Evolutionary conservation across 1,284 basidiomycete genomes (phyloP).

Genomic region (Apiotrichum porosum): DNA sequence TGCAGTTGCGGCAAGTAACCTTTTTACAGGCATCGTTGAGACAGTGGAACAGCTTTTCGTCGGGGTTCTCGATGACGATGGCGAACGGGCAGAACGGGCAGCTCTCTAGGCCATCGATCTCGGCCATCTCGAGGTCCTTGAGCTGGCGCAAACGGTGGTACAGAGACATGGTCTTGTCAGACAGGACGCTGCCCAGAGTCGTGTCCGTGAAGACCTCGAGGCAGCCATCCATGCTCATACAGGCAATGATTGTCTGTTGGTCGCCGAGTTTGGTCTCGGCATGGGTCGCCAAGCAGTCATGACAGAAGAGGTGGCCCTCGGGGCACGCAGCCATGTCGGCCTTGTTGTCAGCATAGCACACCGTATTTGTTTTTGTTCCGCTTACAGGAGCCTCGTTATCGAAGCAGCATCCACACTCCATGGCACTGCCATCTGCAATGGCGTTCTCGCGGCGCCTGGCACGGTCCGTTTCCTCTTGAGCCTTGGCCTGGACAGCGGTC

Average conservation of each 20-base stretch:
- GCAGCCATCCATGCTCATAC: constrained; percentile 75
- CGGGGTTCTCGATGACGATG: constrained; percentile 68
- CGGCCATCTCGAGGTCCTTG: constrained; percentile 70
- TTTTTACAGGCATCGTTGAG: constrained; percentile 65
- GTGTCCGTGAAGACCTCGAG: constrained; percentile 61
- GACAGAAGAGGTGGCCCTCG: constrained; percentile 72
- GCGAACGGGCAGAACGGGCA: constrained; percentile 81
- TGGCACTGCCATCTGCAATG: constrained; percentile 52
- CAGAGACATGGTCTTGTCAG: constrained; percentile 59
- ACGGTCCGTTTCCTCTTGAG: constrained; percentile 20
- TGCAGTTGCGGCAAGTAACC: constrained; percentile 71
- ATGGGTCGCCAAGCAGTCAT: constrained; percentile 53
- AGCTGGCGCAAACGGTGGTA: constrained; percentile 69
- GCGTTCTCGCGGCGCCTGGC: constrained; percentile 45
- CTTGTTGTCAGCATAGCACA: constrained; percentile 50
- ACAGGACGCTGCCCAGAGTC: constrained; percentile 57
- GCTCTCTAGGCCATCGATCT: constrained; percentile 60
- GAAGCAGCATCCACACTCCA: constrained; percentile 82
- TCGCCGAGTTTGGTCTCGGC: constrained; percentile 48
- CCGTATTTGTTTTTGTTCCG: constrained; percentile 10
- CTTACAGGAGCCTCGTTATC: constrained; percentile 64
- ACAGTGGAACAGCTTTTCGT: constrained; percentile 74
- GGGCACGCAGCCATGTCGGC: constrained; percentile 77
- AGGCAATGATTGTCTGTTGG: constrained; percentile 56
- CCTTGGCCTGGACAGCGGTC: constrained; percentile 25